phyloP scores from a whole-genome alignment of 1,284 basidiomycete genomes.

The Boletus albobrunnescens region DNA sequence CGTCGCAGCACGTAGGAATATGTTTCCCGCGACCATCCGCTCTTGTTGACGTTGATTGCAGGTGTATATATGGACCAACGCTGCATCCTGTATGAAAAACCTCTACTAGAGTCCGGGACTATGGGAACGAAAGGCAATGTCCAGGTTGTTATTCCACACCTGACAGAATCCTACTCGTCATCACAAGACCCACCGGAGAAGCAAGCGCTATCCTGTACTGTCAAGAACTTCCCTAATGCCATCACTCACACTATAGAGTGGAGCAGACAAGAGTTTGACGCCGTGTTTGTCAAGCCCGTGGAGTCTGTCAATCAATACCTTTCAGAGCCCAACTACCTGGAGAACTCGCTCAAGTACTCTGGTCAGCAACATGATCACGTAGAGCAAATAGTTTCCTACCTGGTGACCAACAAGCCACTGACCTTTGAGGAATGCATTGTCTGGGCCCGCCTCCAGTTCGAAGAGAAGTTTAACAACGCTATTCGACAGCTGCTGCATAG shows the following conservation, averaged over 20 bases:
- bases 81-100: constrained; percentile 97
- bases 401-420: constrained; percentile 90
- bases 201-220: constrained; percentile 95
- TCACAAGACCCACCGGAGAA: constrained; percentile 99
- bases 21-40: not conserved
- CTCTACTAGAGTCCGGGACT: constrained; percentile 95
- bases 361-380: constrained; percentile 90
- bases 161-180: constrained; percentile 97
- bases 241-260: constrained; percentile 99
- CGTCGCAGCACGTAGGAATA: constrained; percentile 80
- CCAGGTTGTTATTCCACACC: constrained; percentile 92
- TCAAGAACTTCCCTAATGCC: constrained; percentile 99
- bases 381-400: constrained; percentile 85
- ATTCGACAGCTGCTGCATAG: constrained; percentile 94
- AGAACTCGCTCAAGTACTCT: constrained; percentile 85
- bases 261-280: constrained; percentile 92
- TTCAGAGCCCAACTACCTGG: constrained; percentile 93
- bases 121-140: constrained; percentile 98
- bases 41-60: constrained; percentile 30
- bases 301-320: constrained; percentile 97
- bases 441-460: constrained; percentile 96
- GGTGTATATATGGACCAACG: constrained; percentile 99
- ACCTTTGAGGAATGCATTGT: constrained; percentile 97
- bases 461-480: constrained; percentile 91
- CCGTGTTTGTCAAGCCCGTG: constrained; percentile 89